A percentile compares a stretch with the other conserved stretches of the same genome.
Evolutionary conservation across 805 yeast genomes (phyloP).

Genomic region (Candida endomychidarum): DNA sequence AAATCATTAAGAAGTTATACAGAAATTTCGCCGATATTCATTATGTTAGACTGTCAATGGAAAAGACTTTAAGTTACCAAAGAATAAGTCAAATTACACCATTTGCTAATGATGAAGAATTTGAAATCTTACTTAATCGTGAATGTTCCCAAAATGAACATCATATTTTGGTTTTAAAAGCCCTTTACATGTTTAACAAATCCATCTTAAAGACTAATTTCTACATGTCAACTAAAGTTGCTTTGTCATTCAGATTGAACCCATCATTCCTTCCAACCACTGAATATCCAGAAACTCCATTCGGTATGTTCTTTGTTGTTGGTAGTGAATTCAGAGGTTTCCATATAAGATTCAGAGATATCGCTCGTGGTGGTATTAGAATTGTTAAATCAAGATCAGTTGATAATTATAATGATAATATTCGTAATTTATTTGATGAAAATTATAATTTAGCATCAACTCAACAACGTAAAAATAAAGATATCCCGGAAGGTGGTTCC

Average conservation of each 20-base stretch:
- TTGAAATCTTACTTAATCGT: conserved; percentile 62
- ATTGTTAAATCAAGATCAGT: conserved; percentile 83
- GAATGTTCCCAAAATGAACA: conserved; percentile 80
- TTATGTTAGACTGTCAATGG: conserved; percentile 69
- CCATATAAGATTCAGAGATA: conserved; percentile 95
- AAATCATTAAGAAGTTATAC: conserved; percentile 77
- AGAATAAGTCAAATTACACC: conserved; percentile 77
- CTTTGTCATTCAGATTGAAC: conserved; percentile 86
- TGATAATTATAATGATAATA: conserved; percentile 83
- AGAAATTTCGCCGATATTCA: conserved; percentile 90
- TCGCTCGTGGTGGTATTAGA: conserved; percentile 97
- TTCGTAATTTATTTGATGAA: conserved; percentile 89
- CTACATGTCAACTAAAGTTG: conserved; percentile 91
- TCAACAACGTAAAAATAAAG: conserved; percentile 95
- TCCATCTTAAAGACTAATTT: conserved; percentile 91
- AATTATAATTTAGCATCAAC: conserved; percentile 94
- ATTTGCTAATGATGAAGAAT: conserved; percentile 71
- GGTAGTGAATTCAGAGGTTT: conserved; percentile 97
- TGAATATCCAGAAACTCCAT: conserved; percentile 92
- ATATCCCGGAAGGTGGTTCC: conserved; percentile 98
- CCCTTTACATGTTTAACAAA: conserved; percentile 81
- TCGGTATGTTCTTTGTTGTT: conserved; percentile 91
- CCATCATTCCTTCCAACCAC: conserved; percentile 79
- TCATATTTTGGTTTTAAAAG: conserved; percentile 74
- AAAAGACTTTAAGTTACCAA: conserved; percentile 82